Percentiles rank a stretch among this genome's conserved stretches.
phyloP scores from a whole-genome alignment of 2,329 filamentous ascomycete species.

The Myriosclerotinia duriaeana region DNA sequence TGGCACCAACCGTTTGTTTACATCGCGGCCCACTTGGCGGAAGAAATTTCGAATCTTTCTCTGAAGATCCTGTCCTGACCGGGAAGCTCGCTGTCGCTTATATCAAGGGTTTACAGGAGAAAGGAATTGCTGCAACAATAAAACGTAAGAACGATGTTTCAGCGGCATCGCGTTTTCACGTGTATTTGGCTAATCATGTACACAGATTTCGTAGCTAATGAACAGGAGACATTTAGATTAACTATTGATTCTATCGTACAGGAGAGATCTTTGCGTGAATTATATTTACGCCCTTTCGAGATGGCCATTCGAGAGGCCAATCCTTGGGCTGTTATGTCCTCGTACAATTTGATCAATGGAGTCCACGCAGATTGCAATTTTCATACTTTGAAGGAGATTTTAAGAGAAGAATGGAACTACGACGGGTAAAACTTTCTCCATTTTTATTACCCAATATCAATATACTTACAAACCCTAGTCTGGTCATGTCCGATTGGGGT shows the following conservation, averaged over 20 bases:
- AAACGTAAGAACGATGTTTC: slow-evolving; percentile 56
- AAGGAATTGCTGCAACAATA: slow-evolving; percentile 72
- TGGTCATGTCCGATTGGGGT: slow-evolving; percentile 60
- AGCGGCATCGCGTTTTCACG: not conserved
- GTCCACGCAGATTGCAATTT: slow-evolving; percentile 58
- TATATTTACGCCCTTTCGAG: slow-evolving; percentile 74
- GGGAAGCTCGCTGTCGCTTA: slow-evolving; percentile 72
- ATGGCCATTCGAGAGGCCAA: slow-evolving; percentile 68
- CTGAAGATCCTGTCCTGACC: slow-evolving; percentile 76
- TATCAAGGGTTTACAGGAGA: slow-evolving; percentile 70
- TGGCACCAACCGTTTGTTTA: slow-evolving; percentile 78
- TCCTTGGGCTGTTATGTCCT: slow-evolving; percentile 68
- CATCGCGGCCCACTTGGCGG: slow-evolving; percentile 82
- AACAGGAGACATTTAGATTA: slow-evolving; percentile 67
- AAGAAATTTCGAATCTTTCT: slow-evolving; percentile 83
- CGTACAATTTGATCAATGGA: slow-evolving; percentile 67
- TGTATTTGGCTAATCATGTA: slow-evolving; percentile 23
- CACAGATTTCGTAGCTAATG: slow-evolving; percentile 66
- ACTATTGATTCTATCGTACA: slow-evolving; percentile 63
- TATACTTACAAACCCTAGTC: slow-evolving; percentile 41
- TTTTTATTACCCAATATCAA: not conserved
- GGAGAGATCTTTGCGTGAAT: slow-evolving; percentile 64
- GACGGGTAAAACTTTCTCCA: slow-evolving; percentile 49
- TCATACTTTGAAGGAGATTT: slow-evolving; percentile 55
- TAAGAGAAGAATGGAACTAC: slow-evolving; percentile 62